These are phyloP conservation scores for Dovyalis caffra DNA, from an alignment of 345 rosid genomes.

Conservation along the genomic window DNA sequence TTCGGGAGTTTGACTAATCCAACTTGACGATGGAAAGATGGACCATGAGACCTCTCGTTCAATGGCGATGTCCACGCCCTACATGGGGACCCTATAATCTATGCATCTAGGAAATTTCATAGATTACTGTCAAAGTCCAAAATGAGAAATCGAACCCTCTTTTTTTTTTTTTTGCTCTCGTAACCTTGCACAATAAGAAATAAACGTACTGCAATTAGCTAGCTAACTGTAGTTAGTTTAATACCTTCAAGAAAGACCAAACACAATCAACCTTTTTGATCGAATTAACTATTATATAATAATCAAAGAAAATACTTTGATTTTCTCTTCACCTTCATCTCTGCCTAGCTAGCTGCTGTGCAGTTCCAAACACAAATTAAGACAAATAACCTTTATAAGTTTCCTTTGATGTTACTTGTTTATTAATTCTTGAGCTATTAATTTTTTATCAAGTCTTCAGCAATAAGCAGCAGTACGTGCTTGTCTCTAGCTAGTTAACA, in stretches of 20 bases:
- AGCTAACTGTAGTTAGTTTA: not conserved
- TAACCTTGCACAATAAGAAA: not conserved
- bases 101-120: too few relatives aligned
- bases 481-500: not conserved
- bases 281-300: not conserved
- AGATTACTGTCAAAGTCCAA: too few relatives aligned
- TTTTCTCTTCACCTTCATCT: not conserved
- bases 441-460: not conserved
- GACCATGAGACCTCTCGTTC: too few relatives aligned
- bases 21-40: too few relatives aligned
- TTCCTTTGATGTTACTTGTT: not conserved
- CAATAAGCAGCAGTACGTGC: not conserved
- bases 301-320: not conserved
- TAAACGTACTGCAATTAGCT: not conserved
- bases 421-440: not conserved
- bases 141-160: not conserved
- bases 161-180: not conserved
- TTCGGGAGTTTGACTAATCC: too few relatives aligned
- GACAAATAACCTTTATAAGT: not conserved
- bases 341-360: too few relatives aligned
- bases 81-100: too few relatives aligned
- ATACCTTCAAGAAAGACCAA: conserved; percentile 11
- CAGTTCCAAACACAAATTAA: not conserved
- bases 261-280: conserved; percentile 11
- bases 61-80: too few relatives aligned